These are phyloP conservation scores for Dactylellina haptotyla DNA, from an alignment of 2,329 filamentous ascomycete genomes.

Conservation along the genomic window DNA sequence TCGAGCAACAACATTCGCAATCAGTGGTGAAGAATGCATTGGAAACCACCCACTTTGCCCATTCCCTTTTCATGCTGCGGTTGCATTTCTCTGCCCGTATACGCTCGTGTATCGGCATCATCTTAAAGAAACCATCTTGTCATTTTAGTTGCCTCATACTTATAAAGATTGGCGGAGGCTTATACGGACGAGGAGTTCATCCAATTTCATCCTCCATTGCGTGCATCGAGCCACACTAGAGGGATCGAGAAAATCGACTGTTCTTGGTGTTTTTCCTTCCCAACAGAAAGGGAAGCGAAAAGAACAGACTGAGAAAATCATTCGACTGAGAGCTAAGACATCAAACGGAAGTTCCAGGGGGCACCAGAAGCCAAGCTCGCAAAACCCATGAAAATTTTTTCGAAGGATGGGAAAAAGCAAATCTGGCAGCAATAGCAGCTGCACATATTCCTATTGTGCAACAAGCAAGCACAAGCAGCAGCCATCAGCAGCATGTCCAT, in stretches of 20 bases:
- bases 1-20: conserved; percentile 48
- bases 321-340: conserved; percentile 36
- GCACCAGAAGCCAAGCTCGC: conserved; percentile 37
- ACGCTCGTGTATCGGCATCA: neutral
- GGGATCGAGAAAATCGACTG: conserved; percentile 35
- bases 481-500: conserved; percentile 40
- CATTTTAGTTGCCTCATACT: conserved; percentile 36
- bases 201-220: conserved; percentile 37
- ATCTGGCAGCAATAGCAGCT: conserved; percentile 19
- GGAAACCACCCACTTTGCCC: conserved; percentile 18
- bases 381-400: conserved; percentile 47
- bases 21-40: conserved; percentile 50
- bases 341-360: conserved; percentile 48
- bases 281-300: conserved; percentile 43
- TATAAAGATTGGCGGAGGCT: conserved; percentile 28
- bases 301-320: conserved; percentile 16
- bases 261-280: conserved; percentile 40
- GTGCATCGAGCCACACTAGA: conserved; percentile 43
- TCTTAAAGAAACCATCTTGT: neutral
- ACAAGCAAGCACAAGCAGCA: conserved; percentile 39
- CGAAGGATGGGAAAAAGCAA: conserved; percentile 43
- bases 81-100: neutral
- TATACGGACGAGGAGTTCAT: conserved; percentile 29
- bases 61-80: conserved; percentile 27
- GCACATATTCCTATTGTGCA: conserved; percentile 47